These are phyloP conservation scores for Diaporthe ampelina DNA, from an alignment of 2,329 filamentous ascomycete genomes.

Conservation along the genomic window DNA sequence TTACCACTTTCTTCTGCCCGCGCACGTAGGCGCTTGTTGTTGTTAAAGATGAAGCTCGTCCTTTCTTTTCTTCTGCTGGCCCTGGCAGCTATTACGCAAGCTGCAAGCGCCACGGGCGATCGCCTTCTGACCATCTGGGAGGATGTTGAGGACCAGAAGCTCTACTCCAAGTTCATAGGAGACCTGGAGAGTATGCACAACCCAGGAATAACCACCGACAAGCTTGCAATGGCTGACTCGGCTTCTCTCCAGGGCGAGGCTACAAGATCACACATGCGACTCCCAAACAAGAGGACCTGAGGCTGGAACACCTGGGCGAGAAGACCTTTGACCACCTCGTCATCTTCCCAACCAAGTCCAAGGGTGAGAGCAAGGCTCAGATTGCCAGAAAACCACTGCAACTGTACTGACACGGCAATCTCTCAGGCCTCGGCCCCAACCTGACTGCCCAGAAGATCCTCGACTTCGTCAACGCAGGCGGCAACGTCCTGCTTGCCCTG, in stretches of 20 bases:
- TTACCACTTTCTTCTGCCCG: slow-evolving; percentile 39
- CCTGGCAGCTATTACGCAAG: slow-evolving; percentile 77
- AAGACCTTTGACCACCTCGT: slow-evolving; percentile 92
- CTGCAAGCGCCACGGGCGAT: slow-evolving; percentile 83
- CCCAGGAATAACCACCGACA: slow-evolving; percentile 10
- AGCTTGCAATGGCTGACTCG: slow-evolving; percentile 44
- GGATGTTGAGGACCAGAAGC: slow-evolving; percentile 82
- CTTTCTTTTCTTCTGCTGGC: slow-evolving; percentile 78
- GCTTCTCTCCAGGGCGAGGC: slow-evolving; percentile 75
- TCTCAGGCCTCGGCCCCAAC: slow-evolving; percentile 85
- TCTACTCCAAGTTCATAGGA: slow-evolving; percentile 85
- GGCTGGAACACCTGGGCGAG: slow-evolving; percentile 88
- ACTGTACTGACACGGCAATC: not conserved
- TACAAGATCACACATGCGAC: slow-evolving; percentile 86
- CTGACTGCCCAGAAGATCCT: slow-evolving; percentile 88
- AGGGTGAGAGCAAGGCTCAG: slow-evolving; percentile 69
- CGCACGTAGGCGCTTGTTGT: slow-evolving; percentile 37
- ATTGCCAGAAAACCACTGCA: not conserved
- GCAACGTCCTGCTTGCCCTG: slow-evolving; percentile 90
- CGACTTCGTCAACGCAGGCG: slow-evolving; percentile 90
- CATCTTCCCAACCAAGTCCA: slow-evolving; percentile 89
- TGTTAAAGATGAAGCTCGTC: slow-evolving; percentile 78
- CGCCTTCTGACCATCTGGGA: slow-evolving; percentile 90
- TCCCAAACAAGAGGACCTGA: slow-evolving; percentile 82
- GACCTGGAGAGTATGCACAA: slow-evolving; percentile 75